A percentile compares a stretch with the other conserved stretches of the same genome.
phyloP scores from a whole-genome alignment of 495 filamentous ascomycete genomes.

The Penicillium cosmopolitanum region DNA sequence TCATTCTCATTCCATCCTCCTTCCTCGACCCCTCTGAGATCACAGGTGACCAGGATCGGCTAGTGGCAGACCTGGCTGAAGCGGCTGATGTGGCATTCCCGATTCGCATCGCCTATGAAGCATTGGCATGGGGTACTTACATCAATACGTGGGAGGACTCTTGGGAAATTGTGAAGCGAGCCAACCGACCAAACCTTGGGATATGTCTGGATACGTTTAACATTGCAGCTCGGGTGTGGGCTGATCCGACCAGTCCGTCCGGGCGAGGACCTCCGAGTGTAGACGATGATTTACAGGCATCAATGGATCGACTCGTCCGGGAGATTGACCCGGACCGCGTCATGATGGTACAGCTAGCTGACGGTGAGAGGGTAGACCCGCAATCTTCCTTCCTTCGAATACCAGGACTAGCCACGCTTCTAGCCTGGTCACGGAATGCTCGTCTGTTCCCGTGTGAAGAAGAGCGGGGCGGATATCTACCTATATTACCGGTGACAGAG shows the following conservation, averaged over 20 bases:
- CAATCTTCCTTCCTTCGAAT: slow-evolving; percentile 20
- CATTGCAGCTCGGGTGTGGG: slow-evolving; percentile 69
- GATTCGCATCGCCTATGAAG: slow-evolving; percentile 69
- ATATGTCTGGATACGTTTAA: slow-evolving; percentile 78
- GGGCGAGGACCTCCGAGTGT: slow-evolving; percentile 54
- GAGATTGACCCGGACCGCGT: slow-evolving; percentile 63
- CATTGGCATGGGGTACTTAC: slow-evolving; percentile 70
- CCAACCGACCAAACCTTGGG: slow-evolving; percentile 70
- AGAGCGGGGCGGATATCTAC: slow-evolving; percentile 67
- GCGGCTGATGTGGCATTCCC: slow-evolving; percentile 63
- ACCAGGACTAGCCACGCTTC: slow-evolving; percentile 17
- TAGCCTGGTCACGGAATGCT: slow-evolving; percentile 72
- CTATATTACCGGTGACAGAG: slow-evolving; percentile 55
- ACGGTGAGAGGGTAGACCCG: slow-evolving; percentile 61
- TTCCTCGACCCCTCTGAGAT: slow-evolving; percentile 59
- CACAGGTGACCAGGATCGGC: slow-evolving; percentile 54
- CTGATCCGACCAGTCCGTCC: slow-evolving; percentile 57
- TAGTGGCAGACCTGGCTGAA: slow-evolving; percentile 62
- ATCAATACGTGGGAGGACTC: slow-evolving; percentile 69
- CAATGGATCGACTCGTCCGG: slow-evolving; percentile 56
- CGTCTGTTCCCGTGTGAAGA: slow-evolving; percentile 70
- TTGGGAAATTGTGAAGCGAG: slow-evolving; percentile 65
- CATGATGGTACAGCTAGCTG: slow-evolving; percentile 73
- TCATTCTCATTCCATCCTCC: slow-evolving; percentile 69
- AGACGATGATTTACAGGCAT: slow-evolving; percentile 53